These are phyloP conservation scores for Claviceps arundinis DNA, from an alignment of 2,329 filamentous ascomycete genomes.

Conservation along the genomic window DNA sequence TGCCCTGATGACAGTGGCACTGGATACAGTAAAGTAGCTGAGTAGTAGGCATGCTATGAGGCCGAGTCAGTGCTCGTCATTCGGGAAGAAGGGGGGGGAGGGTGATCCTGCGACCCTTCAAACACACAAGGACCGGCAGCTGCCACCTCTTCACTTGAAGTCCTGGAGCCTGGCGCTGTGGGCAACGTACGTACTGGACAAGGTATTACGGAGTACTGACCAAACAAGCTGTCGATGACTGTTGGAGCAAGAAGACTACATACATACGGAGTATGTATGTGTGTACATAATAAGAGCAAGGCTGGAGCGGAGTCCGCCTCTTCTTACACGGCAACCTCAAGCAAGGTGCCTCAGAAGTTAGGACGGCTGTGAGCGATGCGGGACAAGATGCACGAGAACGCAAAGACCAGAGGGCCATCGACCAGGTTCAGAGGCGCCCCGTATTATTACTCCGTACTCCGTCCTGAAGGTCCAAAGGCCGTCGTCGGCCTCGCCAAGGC, in stretches of 20 bases:
- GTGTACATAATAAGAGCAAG: slow-evolving; percentile 1
- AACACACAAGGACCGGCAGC: not conserved
- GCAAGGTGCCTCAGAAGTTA: slow-evolving; percentile 9
- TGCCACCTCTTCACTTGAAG: not conserved
- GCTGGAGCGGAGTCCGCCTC: slow-evolving; percentile 6
- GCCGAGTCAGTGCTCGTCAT: slow-evolving; percentile 5
- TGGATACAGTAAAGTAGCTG: not conserved
- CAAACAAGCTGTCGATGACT: not conserved
- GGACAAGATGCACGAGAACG: not conserved
- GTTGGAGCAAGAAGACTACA: not conserved
- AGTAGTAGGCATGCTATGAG: not conserved
- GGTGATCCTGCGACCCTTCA: not conserved
- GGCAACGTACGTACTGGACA: slow-evolving; percentile 1
- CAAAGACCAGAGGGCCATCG: not conserved
- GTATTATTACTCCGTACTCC: not conserved
- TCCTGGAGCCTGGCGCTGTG: slow-evolving; percentile 1
- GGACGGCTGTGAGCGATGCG: slow-evolving; percentile 8
- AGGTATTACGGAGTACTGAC: not conserved
- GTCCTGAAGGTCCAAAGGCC: not conserved
- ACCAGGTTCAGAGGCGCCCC: slow-evolving; percentile 3
- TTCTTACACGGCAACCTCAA: not conserved
- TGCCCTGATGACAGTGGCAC: slow-evolving; percentile 3
- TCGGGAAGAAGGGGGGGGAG: not conserved
- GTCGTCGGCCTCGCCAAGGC: not conserved
- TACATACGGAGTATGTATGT: too few relatives aligned